These are phyloP conservation scores for Clathrospora elynae DNA, from an alignment of 2,329 filamentous ascomycete genomes.

Conservation along the genomic window DNA sequence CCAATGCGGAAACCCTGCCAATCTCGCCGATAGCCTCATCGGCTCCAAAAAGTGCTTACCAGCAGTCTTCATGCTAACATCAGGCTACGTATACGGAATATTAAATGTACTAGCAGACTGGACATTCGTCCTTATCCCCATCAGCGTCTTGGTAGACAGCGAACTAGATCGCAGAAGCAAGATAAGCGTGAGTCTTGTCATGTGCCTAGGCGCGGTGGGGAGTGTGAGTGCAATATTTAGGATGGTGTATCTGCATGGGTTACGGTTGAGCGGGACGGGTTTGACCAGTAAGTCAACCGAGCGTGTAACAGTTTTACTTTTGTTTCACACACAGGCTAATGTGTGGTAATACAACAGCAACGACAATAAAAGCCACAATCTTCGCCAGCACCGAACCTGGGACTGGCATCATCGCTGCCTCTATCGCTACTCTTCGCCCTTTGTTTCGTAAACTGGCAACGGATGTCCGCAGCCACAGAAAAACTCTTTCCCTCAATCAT, in stretches of 20 bases:
- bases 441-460: constrained; percentile 44
- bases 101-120: constrained; percentile 43
- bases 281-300: constrained; percentile 16
- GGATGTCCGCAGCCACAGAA: constrained; percentile 26
- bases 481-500: constrained; percentile 17
- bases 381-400: constrained; percentile 58
- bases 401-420: constrained; percentile 57
- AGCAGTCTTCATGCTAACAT: constrained; percentile 23
- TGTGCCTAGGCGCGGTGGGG: constrained; percentile 50
- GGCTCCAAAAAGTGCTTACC: constrained; percentile 32
- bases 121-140: constrained; percentile 44
- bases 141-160: constrained; percentile 45
- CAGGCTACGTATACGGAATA: constrained; percentile 41
- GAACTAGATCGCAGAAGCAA: constrained; percentile 54
- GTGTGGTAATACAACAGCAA: constrained; percentile 24
- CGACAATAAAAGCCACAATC: constrained; percentile 48
- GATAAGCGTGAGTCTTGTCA: constrained; percentile 52
- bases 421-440: constrained; percentile 54
- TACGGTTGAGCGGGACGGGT: constrained; percentile 18
- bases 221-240: constrained; percentile 41
- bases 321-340: too few species aligned
- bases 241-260: constrained; percentile 40
- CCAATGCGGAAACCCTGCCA: constrained; percentile 37
- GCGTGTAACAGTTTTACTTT: not conserved
- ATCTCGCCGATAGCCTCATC: constrained; percentile 29